Percentiles rank a stretch among this genome's conserved stretches.
Conservation (phyloP, 768 basidiomycete genomes). For the Inosperma sp. region DNA sequence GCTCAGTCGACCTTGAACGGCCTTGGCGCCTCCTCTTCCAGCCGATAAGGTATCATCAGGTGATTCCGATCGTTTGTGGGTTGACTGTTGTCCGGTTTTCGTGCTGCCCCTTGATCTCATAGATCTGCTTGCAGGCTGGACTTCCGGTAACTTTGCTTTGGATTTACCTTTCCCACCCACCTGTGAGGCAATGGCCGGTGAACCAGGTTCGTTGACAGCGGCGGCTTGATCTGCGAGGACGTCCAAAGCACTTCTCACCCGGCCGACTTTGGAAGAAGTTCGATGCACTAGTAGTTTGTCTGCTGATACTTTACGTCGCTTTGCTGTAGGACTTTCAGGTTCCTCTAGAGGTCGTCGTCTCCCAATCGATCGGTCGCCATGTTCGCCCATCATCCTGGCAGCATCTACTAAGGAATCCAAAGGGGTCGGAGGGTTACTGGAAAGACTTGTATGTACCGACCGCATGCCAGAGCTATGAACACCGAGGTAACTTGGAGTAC, state of each 20-base stretch:
- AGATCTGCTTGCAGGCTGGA: background rate
- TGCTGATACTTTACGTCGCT: conserved; percentile 28
- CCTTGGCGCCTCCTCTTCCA: background rate
- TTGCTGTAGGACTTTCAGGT: conserved; percentile 33
- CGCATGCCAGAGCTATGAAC: background rate
- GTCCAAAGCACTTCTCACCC: conserved; percentile 55
- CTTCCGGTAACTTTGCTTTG: background rate
- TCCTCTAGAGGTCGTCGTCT: conserved; percentile 22
- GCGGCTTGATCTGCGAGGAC: conserved; percentile 74
- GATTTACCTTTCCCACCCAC: conserved; percentile 1
- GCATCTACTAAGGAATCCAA: conserved; percentile 59
- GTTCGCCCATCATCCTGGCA: conserved; percentile 50
- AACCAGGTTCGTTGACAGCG: conserved; percentile 38
- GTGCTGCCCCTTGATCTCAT: conserved; percentile 1
- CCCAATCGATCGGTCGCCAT: conserved; percentile 11
- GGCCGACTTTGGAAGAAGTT: conserved; percentile 17
- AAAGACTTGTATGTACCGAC: conserved; percentile 5
- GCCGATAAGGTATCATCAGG: background rate
- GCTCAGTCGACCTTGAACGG: background rate
- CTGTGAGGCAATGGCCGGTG: background rate
- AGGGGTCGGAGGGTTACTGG: conserved; percentile 32
- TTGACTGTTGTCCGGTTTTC: background rate
- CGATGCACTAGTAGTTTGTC: conserved; percentile 4
- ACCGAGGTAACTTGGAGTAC: conserved; percentile 4
- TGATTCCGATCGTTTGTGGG: background rate